Evolutionary conservation across 148 eudicot species (phyloP), one percentile per base, ranked within the genome.

Genomic region (Silene conica): DNA sequence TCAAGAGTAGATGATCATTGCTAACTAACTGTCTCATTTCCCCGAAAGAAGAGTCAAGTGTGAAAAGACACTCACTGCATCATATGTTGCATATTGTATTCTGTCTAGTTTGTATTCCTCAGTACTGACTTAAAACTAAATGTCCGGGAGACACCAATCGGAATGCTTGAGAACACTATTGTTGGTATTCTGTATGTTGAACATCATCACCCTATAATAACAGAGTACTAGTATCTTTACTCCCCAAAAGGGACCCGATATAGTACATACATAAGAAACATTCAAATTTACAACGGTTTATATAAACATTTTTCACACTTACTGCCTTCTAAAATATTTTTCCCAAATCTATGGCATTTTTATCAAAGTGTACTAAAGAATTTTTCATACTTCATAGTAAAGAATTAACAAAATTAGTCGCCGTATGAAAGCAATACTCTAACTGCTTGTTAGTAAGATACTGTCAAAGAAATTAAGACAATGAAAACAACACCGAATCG

Each of bases 51-150:
- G 55, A 68, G n/a, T 45, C 71, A 46, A 67, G 21, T 68, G 57
- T 45, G 57, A 31, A 68, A 68, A 66, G 52, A 67, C 21, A 67
- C 25, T 34, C 71, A 21, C 6, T 67, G 21, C 69, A 64, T 64
- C n/a, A n/a, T 26, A 28, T 41, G 69, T 62, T 62, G 71, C 46
- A 46, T 67, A 67, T 45, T 69, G 58, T 23, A 22, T 48, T 46
- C 25, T 67, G 23, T 48, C 2, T 69, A 69, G 16, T 46, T 46
- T 46, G 34, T 69, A 69, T 9, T 67, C 54, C 28, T 67, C 23
- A 41, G 20, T n/a, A 45, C 11, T 43, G 48, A 34, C 48, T 20
- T 41, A 43, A 2, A 43, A 19, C 22, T 41, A 43, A 15, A 66
- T 67, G 55, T 45, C 13, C 10, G 72, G 59, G 59, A 14, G 41